Conservation (phyloP, 1,139 yeast genomes). For the Blastobotrys illinoisensis region DNA sequence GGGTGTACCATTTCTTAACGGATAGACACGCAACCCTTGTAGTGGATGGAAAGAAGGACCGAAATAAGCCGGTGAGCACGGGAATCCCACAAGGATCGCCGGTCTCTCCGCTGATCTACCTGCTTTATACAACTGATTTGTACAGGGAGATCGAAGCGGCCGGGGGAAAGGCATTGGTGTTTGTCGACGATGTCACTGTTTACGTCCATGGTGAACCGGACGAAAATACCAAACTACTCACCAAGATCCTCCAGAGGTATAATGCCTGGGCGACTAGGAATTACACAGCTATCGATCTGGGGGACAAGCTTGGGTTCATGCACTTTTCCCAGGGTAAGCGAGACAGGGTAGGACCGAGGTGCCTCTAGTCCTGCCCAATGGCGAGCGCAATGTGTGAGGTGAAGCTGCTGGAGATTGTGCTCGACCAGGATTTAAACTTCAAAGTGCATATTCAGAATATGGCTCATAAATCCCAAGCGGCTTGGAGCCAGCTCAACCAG, state of each 20-base stretch:
- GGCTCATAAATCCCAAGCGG: no score
- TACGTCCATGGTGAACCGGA: not conserved
- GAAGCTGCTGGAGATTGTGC: no score
- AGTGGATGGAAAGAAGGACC: not conserved
- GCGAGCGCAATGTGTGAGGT: no score
- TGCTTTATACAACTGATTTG: slow-evolving; percentile 16
- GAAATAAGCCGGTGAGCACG: not conserved
- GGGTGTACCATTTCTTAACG: not conserved
- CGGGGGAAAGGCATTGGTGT: slow-evolving; percentile 14
- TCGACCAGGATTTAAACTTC: no score
- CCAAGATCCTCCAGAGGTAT: not conserved
- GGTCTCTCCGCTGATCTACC: slow-evolving; percentile 17
- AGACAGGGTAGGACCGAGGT: not conserved
- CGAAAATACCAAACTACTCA: not conserved
- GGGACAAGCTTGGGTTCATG: slow-evolving; percentile 1
- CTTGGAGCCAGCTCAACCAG: no score
- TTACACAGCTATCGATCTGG: not conserved
- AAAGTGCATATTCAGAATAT: no score
- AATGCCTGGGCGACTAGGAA: not conserved
- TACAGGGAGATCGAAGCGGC: slow-evolving; percentile 8
- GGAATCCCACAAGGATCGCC: not conserved
- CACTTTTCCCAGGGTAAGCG: not conserved
- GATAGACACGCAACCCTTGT: not conserved
- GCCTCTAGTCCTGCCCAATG: no score
- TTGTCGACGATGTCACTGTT: slow-evolving; percentile 17